Conservation (phyloP, 352 stramenopile species). For the Globisporangium camurandrum region DNA sequence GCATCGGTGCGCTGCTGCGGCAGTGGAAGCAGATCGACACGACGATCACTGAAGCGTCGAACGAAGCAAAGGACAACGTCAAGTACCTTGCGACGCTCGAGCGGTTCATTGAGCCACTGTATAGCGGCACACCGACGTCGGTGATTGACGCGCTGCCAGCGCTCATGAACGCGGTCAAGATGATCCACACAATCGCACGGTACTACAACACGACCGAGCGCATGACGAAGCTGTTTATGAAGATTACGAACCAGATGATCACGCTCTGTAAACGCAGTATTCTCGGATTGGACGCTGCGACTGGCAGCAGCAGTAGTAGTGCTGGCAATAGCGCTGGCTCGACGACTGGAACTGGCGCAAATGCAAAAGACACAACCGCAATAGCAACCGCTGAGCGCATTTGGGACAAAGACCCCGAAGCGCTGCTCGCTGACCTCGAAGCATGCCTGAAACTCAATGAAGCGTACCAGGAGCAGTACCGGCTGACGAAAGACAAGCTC, state of each 20-base stretch:
- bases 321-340: too few relatives aligned
- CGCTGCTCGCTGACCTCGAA: slow-evolving; percentile 60
- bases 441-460: slow-evolving; percentile 83
- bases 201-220: slow-evolving; percentile 89
- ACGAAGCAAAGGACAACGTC: slow-evolving; percentile 84
- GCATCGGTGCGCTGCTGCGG: slow-evolving; percentile 45
- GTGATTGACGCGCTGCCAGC: slow-evolving; percentile 75
- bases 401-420: slow-evolving; percentile 71
- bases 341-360: too few relatives aligned
- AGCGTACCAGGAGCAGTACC: slow-evolving; percentile 89
- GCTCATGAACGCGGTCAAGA: slow-evolving; percentile 88
- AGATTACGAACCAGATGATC: slow-evolving; percentile 90
- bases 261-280: slow-evolving; percentile 67
- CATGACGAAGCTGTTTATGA: slow-evolving; percentile 89
- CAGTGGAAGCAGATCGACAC: slow-evolving; percentile 88
- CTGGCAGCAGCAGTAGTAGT: too few relatives aligned
- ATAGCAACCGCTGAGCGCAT: too few relatives aligned
- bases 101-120: slow-evolving; percentile 83
- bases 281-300: slow-evolving; percentile 34
- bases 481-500: slow-evolving; percentile 84
- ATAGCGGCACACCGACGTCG: slow-evolving; percentile 38
- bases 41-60: slow-evolving; percentile 78
- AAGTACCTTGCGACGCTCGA: slow-evolving; percentile 82
- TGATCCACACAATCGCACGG: slow-evolving; percentile 85
- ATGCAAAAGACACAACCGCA: too few relatives aligned